A percentile compares a stretch with the other conserved stretches of the same genome.
Conservation (phyloP, 2,329 filamentous ascomycete genomes). For the Paraconiothyrium brasiliense region DNA sequence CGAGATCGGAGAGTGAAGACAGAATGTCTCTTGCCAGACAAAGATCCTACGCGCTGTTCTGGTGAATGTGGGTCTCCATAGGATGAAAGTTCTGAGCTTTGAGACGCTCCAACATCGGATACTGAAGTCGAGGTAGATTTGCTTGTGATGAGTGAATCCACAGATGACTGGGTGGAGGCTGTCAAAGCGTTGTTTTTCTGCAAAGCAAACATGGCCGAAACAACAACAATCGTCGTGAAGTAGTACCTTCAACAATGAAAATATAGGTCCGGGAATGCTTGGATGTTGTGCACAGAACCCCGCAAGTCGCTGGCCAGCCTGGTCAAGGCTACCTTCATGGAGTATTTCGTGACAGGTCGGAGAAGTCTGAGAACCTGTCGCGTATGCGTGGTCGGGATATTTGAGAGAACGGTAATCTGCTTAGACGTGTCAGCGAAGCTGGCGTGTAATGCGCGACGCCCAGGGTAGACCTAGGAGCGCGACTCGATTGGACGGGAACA, state of each 20-base stretch:
- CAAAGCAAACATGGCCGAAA: slow-evolving; percentile 46
- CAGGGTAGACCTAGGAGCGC: slow-evolving; percentile 22
- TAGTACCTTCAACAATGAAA: slow-evolving; percentile 21
- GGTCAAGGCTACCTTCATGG: slow-evolving; percentile 38
- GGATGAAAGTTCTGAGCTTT: slow-evolving; percentile 35
- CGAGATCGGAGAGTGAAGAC: slow-evolving; percentile 50
- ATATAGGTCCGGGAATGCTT: slow-evolving; percentile 37
- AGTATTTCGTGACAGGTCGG: slow-evolving; percentile 19
- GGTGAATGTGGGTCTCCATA: slow-evolving; percentile 42
- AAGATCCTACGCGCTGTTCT: slow-evolving; percentile 36
- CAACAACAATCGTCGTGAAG: slow-evolving; percentile 20
- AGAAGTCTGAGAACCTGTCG: slow-evolving; percentile 34
- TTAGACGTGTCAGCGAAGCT: slow-evolving; percentile 37
- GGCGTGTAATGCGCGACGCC: slow-evolving; percentile 28
- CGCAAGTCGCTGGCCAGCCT: slow-evolving; percentile 37
- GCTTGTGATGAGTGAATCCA: slow-evolving; percentile 40
- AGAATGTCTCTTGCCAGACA: slow-evolving; percentile 41
- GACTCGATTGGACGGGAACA: slow-evolving; percentile 22
- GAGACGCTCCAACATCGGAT: slow-evolving; percentile 37
- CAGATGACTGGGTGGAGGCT: slow-evolving; percentile 45
- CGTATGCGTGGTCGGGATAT: slow-evolving; percentile 35
- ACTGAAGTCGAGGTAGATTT: slow-evolving; percentile 32
- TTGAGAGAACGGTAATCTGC: slow-evolving; percentile 27
- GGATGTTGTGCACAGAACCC: slow-evolving; percentile 34
- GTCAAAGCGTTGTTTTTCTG: slow-evolving; percentile 44